Evolutionary conservation across 2,329 filamentous ascomycete species (phyloP).

Genomic region (Chaetomium sp.): DNA sequence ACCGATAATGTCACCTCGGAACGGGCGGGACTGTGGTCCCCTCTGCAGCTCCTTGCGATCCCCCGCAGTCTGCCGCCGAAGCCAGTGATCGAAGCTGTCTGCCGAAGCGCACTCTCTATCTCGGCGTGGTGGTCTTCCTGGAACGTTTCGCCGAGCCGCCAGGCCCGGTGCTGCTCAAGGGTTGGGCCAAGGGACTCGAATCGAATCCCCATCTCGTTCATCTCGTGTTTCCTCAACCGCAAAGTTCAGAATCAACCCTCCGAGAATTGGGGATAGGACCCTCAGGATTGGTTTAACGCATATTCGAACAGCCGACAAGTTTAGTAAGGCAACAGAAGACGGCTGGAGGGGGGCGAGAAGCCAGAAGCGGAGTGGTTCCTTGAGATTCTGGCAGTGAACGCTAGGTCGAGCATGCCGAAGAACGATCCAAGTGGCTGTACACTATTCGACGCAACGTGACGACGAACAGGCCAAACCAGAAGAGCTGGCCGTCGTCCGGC

Average conservation of each 20-base stretch:
- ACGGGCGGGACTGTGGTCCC: not conserved
- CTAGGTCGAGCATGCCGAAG: slow-evolving; percentile 1
- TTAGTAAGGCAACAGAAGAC: not conserved
- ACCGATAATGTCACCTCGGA: slow-evolving; percentile 6
- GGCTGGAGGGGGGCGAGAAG: not conserved
- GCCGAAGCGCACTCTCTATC: slow-evolving; percentile 21
- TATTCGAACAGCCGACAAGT: slow-evolving; percentile 3
- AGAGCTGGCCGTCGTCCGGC: not conserved
- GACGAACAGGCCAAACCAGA: no score
- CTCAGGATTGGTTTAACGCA: slow-evolving; percentile 12
- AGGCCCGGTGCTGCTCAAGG: slow-evolving; percentile 24
- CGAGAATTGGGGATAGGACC: not conserved
- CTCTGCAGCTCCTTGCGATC: slow-evolving; percentile 9
- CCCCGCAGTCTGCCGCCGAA: slow-evolving; percentile 15
- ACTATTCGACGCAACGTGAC: no score
- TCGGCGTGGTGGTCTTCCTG: slow-evolving; percentile 13
- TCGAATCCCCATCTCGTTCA: slow-evolving; percentile 25
- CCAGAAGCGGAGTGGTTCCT: slow-evolving; percentile 1
- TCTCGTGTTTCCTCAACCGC: not conserved
- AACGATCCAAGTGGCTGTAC: no score
- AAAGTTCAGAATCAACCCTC: not conserved
- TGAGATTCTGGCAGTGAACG: not conserved
- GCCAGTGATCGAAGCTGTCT: slow-evolving; percentile 14
- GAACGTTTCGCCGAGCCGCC: slow-evolving; percentile 21
- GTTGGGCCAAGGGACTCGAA: slow-evolving; percentile 21